A percentile compares a stretch with the other conserved stretches of the same genome.
These are phyloP conservation scores for Colletotrichum costaricense DNA, from an alignment of 2,329 filamentous ascomycete genomes.

Conservation along the genomic window DNA sequence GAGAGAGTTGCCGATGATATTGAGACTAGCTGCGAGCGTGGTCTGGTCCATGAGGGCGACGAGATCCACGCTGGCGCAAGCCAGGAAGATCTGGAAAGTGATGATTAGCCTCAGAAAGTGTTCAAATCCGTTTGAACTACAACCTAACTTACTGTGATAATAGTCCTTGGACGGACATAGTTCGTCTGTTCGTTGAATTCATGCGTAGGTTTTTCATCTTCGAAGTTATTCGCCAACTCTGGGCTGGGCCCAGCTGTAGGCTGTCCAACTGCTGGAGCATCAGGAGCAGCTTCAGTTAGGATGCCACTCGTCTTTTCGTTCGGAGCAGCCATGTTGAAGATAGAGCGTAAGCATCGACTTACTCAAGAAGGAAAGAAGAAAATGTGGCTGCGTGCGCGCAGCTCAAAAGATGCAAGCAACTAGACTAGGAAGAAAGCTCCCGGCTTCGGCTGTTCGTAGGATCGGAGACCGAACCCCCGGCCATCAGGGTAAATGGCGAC, in stretches of 20 bases:
- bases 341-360: background rate
- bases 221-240: constrained; percentile 31
- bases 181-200: constrained; percentile 67
- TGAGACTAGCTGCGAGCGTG: constrained; percentile 64
- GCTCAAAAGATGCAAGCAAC: background rate
- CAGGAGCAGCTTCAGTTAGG: background rate
- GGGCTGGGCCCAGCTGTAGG: constrained; percentile 25
- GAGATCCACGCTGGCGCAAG: constrained; percentile 66
- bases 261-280: background rate
- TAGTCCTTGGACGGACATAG: constrained; percentile 61
- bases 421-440: background rate
- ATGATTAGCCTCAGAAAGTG: background rate
- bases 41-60: constrained; percentile 69
- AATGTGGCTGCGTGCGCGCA: background rate
- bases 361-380: background rate
- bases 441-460: background rate
- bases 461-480: background rate
- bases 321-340: background rate
- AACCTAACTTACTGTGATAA: constrained; percentile 57
- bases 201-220: constrained; percentile 38
- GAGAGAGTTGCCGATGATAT: constrained; percentile 63
- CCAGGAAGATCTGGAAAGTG: constrained; percentile 63
- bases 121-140: too few species aligned
- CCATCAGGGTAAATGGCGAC: constrained; percentile 8
- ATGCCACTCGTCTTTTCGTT: constrained; percentile 1